Base-by-base conservation (phyloP, 2,329 filamentous ascomycete species). In the Elsinoe arachidis region DNA sequence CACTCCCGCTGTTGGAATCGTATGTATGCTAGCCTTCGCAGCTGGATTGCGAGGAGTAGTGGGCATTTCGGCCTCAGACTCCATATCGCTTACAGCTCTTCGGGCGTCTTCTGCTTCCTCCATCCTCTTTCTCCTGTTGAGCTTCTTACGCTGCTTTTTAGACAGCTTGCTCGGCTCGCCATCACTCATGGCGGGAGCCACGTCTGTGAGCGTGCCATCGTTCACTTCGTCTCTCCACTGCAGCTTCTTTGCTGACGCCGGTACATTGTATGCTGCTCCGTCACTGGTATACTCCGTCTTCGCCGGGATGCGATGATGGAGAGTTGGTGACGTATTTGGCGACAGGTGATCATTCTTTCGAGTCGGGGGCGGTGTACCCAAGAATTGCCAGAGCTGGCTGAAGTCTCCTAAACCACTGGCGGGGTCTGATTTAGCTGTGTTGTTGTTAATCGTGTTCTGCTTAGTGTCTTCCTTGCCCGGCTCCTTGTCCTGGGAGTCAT, bases 351-450 rank as follows among this genome's bases (percentile, higher is more conserved):
- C 30, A 19, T 23, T 34, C n/a, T 19, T 17, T 14, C 30, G 51
- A 19, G 51, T 21, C n/a, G 54, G n/a, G 41, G 62, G 64, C 10
- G 69, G 62, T 7, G 72, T 67, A 33, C 74, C 75, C 17, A 78
- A 63, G 37, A 69, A 70, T 55, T 74, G 66, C 64, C 73, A 78
- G n/a, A 78, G 63, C 62, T 72, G 75, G 44, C 63, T 64, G 61
- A 78, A 78, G 60, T 75, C 71, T n/a, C 76, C 76, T 15, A 78
- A 62, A 11, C 63, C 61, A 5, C 60, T 53, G 3, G 59, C 51
- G 6, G 57, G 17, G 19, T 62, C 55, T 34, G 41, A 43, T 15
- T 55, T 62, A 43, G 61, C 61, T 43, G 63, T 61, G 21, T 61
- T 57, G 41, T 54, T 57, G 23, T 60, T 57, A 52, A 59, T 53